Conservation (phyloP, 306 rosid genomes). For the Begonia loranthoides region DNA sequence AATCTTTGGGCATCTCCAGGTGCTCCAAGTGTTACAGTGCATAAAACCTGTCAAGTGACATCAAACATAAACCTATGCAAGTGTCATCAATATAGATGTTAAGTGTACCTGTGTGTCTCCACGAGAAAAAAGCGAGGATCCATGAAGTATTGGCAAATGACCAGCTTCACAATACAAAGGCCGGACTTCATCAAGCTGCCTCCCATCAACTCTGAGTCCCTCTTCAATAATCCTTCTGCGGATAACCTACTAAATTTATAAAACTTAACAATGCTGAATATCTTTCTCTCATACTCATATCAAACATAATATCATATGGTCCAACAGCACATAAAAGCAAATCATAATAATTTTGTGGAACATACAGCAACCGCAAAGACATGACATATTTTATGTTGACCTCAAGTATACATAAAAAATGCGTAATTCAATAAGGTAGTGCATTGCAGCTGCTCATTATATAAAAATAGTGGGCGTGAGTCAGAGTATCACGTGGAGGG, state of each 20-base stretch:
- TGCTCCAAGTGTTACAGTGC: slow-evolving; percentile 94
- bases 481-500: neutral
- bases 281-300: neutral
- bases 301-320: too few species aligned
- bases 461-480: too few species aligned
- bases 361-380: too few species aligned
- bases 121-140: slow-evolving; percentile 78
- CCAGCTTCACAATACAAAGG: slow-evolving; percentile 87
- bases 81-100: slow-evolving; percentile 1
- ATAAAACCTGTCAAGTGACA: slow-evolving; percentile 50
- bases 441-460: too few species aligned
- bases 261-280: slow-evolving; percentile 10
- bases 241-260: slow-evolving; percentile 46
- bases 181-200: slow-evolving; percentile 89
- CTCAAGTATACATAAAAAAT: too few species aligned
- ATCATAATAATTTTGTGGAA: too few species aligned
- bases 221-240: slow-evolving; percentile 73
- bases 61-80: slow-evolving; percentile 7
- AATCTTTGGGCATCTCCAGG: slow-evolving; percentile 87
- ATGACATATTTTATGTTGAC: too few species aligned
- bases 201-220: slow-evolving; percentile 83
- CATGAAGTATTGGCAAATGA: slow-evolving; percentile 54
- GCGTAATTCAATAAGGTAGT: too few species aligned
- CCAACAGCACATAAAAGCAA: too few species aligned
- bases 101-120: slow-evolving; percentile 84